Evolutionary conservation across 1,284 basidiomycete genomes (phyloP), one percentile per base, ranked within the genome.

Genomic region (Anthracocystis setariae): DNA sequence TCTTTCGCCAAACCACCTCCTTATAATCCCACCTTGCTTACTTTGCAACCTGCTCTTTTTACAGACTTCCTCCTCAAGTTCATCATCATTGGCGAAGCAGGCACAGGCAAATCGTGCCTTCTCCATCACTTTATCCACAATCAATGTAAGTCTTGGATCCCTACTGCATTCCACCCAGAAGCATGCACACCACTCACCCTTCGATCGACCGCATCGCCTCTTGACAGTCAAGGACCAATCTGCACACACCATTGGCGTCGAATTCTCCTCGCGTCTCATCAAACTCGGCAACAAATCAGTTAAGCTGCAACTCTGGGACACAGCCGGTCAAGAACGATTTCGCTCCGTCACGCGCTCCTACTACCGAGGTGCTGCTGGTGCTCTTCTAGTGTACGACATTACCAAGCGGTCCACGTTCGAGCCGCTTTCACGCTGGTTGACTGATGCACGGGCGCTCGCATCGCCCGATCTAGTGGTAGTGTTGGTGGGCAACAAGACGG

Each of bases 341-440:
- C 92, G 93, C 76, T 94, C 92, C n/a, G 95, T 98, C 15, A 98
- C 95, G 12, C 86, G 94, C 69, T 94, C 92, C 79, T 98, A 98
- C 84, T 98, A 98, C 84, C 89, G 95, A 52, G 94, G 94, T 20
- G 93, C 95, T 15, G 93, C 33, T 39, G 77, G 74, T 24, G 76
- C 73, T 27, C 89, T 98, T 53, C 87, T 98, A 18, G 93, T 97
- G 1, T 98, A 96, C 84, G 94, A 97, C 84, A 95, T 98, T 78
- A 96, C 94, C 46, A 91, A 90, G 92, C 83, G 86, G 10, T 82
- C 84, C 27, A 83, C 93, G 5, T 96, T 95, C 79, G 81, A 86
- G 57, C 91, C 92, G 76, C 85, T 96, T 46, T 88, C 89, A 47
- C 87, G 90, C 61, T 98, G 95, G 95, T 86, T 98, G 15, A 89